A percentile compares a stretch with the other conserved stretches of the same genome.
phyloP scores from a whole-genome alignment of 441 rosid species.

The Eruca vesicaria region DNA sequence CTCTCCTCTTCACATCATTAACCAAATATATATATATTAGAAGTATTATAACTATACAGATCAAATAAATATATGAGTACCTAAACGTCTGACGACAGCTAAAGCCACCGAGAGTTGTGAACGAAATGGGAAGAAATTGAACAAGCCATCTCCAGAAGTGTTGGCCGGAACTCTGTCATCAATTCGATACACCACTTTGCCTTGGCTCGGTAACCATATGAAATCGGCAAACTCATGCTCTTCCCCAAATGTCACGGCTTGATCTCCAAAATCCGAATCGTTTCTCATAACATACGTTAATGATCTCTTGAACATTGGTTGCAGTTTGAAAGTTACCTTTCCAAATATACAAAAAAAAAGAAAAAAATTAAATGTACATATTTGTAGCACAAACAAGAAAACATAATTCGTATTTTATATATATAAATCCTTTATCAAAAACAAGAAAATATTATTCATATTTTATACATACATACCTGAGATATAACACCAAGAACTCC shows the following conservation, averaged over 20 bases:
- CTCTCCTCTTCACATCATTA: conserved; percentile 17
- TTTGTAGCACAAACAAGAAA: background rate
- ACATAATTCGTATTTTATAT: no score
- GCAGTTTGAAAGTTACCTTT: conserved; percentile 54
- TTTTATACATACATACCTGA: no score
- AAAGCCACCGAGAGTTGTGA: conserved; percentile 36
- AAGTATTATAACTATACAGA: background rate
- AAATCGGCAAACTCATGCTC: conserved; percentile 73
- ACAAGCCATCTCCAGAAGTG: conserved; percentile 48
- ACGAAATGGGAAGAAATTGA: conserved; percentile 54
- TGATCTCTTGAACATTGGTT: conserved; percentile 65
- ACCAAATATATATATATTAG: background rate
- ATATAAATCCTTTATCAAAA: no score
- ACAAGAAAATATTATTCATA: background rate
- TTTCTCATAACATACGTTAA: conserved; percentile 36
- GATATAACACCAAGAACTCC: conserved; percentile 84
- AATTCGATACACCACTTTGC: conserved; percentile 52
- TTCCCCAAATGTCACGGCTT: conserved; percentile 47
- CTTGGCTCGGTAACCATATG: conserved; percentile 66
- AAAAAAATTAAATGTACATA: background rate
- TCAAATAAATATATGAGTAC: background rate
- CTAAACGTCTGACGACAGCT: conserved; percentile 41
- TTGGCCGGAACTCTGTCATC: conserved; percentile 54
- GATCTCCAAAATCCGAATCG: conserved; percentile 50
- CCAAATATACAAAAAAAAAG: background rate